Evolutionary conservation across 1,284 basidiomycete genomes (phyloP).

Genomic region (Ustilago trichophora): DNA sequence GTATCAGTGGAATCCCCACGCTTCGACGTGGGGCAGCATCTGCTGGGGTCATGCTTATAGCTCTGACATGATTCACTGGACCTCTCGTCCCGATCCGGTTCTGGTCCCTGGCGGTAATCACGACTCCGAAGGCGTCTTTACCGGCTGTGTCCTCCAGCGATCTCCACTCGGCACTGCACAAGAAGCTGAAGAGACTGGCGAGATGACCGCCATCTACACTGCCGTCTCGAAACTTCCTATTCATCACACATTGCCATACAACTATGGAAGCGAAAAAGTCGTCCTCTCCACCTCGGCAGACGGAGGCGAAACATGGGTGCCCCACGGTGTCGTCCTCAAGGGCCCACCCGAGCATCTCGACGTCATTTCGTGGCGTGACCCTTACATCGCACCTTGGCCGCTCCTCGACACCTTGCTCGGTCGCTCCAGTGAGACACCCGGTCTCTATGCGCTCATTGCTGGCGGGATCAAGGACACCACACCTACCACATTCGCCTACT

Average conservation of each 20-base stretch:
- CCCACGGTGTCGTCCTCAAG: constrained; percentile 29
- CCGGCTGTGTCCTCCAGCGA: constrained; percentile 48
- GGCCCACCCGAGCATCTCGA: constrained; percentile 44
- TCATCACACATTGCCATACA: constrained; percentile 49
- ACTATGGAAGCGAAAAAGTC: constrained; percentile 47
- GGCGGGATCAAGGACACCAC: constrained; percentile 46
- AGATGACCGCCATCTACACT: constrained; percentile 55
- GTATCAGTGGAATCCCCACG: constrained; percentile 54
- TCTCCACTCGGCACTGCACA: constrained; percentile 17
- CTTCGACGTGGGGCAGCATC: constrained; percentile 55
- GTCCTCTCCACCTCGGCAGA: constrained; percentile 49
- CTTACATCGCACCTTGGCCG: constrained; percentile 49
- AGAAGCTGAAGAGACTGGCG: constrained; percentile 13
- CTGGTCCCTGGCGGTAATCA: constrained; percentile 37
- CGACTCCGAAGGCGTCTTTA: constrained; percentile 53
- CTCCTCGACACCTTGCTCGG: constrained; percentile 42
- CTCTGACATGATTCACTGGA: constrained; percentile 50
- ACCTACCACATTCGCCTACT: constrained; percentile 51
- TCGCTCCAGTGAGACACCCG: constrained; percentile 1
- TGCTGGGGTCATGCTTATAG: constrained; percentile 52
- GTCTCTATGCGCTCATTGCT: constrained; percentile 48
- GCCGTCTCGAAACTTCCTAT: constrained; percentile 54
- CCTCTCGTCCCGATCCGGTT: constrained; percentile 26
- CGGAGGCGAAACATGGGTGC: constrained; percentile 45
- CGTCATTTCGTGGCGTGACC: constrained; percentile 55